A percentile compares a stretch with the other conserved stretches of the same genome.
Conservation (phyloP, 2,329 filamentous ascomycete species). For the Apiospora rasikravindrae region DNA sequence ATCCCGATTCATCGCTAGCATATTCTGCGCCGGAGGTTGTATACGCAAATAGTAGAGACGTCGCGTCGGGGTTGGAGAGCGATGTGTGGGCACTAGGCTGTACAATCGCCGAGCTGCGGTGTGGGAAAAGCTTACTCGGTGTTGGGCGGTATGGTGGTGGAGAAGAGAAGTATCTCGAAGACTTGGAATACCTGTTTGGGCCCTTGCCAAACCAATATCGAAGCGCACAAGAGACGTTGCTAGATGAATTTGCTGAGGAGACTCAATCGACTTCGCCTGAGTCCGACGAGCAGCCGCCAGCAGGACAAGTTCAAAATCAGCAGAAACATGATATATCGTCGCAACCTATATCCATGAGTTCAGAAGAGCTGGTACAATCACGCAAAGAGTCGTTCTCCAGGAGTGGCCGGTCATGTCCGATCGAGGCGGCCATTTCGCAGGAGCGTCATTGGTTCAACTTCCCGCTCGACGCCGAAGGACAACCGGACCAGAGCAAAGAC, state of each 20-base stretch:
- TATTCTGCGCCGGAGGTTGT: conserved; percentile 7
- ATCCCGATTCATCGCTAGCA: not conserved
- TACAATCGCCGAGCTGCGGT: not conserved
- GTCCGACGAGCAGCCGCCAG: not conserved
- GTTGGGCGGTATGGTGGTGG: not conserved
- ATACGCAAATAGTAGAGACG: not conserved
- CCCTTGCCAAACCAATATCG: conserved; percentile 16
- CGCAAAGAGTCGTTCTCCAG: conserved; percentile 7
- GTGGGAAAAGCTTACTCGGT: not conserved
- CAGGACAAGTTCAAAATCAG: not conserved
- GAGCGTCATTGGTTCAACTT: conserved; percentile 8
- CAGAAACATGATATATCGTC: not conserved
- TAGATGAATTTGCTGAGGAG: not conserved
- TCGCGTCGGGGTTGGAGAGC: not conserved
- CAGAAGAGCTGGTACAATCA: conserved; percentile 4
- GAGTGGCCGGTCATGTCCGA: conserved; percentile 1
- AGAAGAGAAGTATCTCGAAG: conserved; percentile 5
- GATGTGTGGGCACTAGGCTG: conserved; percentile 8
- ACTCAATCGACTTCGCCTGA: not conserved
- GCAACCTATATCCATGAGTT: not conserved
- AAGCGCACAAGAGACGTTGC: not conserved
- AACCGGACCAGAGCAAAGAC: not conserved
- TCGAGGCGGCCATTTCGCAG: not conserved
- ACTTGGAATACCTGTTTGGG: conserved; percentile 14
- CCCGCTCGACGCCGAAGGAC: conserved; percentile 5